Evolutionary conservation across 1,139 yeast genomes (phyloP), one percentile per base, ranked within the genome.

Genomic region (Candida anutae): DNA sequence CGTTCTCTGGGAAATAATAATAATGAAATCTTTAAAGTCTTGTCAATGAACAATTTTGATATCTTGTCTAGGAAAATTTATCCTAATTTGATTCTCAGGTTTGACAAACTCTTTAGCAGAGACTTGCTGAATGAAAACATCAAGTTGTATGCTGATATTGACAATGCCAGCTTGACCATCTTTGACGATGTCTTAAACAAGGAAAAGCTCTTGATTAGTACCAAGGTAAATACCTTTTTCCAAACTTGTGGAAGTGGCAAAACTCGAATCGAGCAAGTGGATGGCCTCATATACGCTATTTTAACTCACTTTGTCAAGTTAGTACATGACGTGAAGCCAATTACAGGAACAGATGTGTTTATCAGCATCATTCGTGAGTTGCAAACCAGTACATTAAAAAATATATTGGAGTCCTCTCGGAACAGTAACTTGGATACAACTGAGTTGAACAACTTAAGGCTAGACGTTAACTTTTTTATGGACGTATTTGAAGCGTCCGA

Each of bases 41-140:
- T 65, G 28, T 62, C 70, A 2, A 63, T 65, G 69, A 65, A 65
- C 39, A 64, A 65, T 38, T 59, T 62, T 31, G 68, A 64, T 30
- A 53, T 52, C 26, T 46, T 65, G 21, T 56, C 63, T 2, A 45
- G 56, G 28, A 34, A 39, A 1, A 45, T 58, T 2, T 62, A 53
- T 36, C 69, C 69, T 1, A 38, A 40, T 15, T 45, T 65, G 28
- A 52, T 63, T 14, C 33, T 37, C 6, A 50, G 47, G 28, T 65
- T 58, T 33, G 72, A 65, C 35, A 31, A 30, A 21, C 39, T 58
- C 13, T 65, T 58, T 37, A 55, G 53, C 11, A 63, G 60, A 33
- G 52, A 55, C 23, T 53, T 65, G 33, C 54, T 47, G 37, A 43
- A 49, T 16, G 71, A 65, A 34, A 59, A 62, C 29, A 48, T 65